A percentile compares a stretch with the other conserved stretches of the same genome.
phyloP scores from a whole-genome alignment of 2,329 filamentous ascomycete species.

The Meredithiella fracta region DNA sequence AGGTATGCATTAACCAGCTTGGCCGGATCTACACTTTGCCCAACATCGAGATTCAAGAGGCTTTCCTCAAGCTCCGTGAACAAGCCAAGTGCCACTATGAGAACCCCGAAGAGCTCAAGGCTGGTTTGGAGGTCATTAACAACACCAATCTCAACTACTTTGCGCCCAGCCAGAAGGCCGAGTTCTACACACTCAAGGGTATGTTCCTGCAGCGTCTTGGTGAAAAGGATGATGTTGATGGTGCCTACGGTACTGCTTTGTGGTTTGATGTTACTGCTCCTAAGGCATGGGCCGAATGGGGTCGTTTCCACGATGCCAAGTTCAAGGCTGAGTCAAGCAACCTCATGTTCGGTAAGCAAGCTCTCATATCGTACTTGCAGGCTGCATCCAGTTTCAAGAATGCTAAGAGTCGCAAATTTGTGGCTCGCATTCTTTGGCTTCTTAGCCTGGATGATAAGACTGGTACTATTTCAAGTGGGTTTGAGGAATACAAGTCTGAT shows the following conservation, averaged over 20 bases:
- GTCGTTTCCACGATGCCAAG: slow-evolving; percentile 88
- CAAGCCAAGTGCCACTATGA: slow-evolving; percentile 98
- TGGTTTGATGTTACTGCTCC: slow-evolving; percentile 92
- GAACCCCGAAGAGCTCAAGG: slow-evolving; percentile 80
- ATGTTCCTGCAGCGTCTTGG: slow-evolving; percentile 96
- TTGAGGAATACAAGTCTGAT: slow-evolving; percentile 93
- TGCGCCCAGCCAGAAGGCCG: slow-evolving; percentile 84
- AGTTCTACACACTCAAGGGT: slow-evolving; percentile 97
- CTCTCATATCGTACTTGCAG: slow-evolving; percentile 89
- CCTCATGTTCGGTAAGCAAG: slow-evolving; percentile 71
- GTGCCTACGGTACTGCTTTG: slow-evolving; percentile 83
- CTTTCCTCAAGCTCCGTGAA: slow-evolving; percentile 94
- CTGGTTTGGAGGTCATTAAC: slow-evolving; percentile 93
- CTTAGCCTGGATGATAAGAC: slow-evolving; percentile 83
- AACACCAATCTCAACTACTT: slow-evolving; percentile 99
- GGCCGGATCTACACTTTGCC: slow-evolving; percentile 96
- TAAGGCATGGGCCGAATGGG: slow-evolving; percentile 99
- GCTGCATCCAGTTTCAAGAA: slow-evolving; percentile 95
- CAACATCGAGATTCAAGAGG: slow-evolving; percentile 98
- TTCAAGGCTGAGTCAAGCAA: slow-evolving; percentile 84
- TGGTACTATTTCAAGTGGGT: slow-evolving; percentile 67
- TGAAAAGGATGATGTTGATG: slow-evolving; percentile 79
- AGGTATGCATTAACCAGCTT: slow-evolving; percentile 93
- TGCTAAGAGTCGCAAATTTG: slow-evolving; percentile 82
- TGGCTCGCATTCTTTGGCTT: slow-evolving; percentile 87